Evolutionary conservation across 2,329 filamentous ascomycete genomes (phyloP).

Genomic region (Calycina marina): DNA sequence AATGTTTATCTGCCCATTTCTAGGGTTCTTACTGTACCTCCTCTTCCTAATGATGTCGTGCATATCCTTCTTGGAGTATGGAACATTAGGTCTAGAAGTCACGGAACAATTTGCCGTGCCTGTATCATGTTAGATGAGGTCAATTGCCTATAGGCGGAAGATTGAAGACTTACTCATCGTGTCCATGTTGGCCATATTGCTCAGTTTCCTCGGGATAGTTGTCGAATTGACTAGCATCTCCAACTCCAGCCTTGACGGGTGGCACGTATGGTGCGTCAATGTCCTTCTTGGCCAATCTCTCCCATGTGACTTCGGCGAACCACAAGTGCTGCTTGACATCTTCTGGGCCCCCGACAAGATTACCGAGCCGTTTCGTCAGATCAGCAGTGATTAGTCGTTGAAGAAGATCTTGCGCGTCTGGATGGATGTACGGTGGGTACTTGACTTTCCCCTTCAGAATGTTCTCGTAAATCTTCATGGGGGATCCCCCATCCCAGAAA

Average conservation of each 20-base stretch:
- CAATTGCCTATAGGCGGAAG: neutral
- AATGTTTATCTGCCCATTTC: too few species aligned
- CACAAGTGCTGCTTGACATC: constrained; percentile 93
- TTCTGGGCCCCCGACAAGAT: constrained; percentile 76
- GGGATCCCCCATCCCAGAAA: constrained; percentile 95
- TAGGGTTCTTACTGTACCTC: too few species aligned
- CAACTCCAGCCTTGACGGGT: constrained; percentile 82
- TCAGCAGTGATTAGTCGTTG: constrained; percentile 89
- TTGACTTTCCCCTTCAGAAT: constrained; percentile 93
- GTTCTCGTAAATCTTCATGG: constrained; percentile 99
- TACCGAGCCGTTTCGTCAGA: constrained; percentile 86
- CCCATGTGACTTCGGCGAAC: constrained; percentile 98
- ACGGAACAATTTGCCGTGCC: constrained; percentile 13
- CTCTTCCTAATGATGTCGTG: too few species aligned
- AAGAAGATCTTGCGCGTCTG: constrained; percentile 84
- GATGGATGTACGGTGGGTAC: constrained; percentile 90
- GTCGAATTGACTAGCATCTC: constrained; percentile 95
- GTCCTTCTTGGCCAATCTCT: constrained; percentile 82
- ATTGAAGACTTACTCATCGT: constrained; percentile 62
- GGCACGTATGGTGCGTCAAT: constrained; percentile 97
- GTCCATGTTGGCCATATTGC: constrained; percentile 64
- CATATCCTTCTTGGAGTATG: too few species aligned
- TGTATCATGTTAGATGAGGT: constrained; percentile 4
- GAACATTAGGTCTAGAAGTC: constrained; percentile 9
- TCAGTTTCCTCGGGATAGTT: constrained; percentile 96